Evolutionary conservation across 2,329 filamentous ascomycete genomes (phyloP).

Genomic region (Sclerotinia spermophila): DNA sequence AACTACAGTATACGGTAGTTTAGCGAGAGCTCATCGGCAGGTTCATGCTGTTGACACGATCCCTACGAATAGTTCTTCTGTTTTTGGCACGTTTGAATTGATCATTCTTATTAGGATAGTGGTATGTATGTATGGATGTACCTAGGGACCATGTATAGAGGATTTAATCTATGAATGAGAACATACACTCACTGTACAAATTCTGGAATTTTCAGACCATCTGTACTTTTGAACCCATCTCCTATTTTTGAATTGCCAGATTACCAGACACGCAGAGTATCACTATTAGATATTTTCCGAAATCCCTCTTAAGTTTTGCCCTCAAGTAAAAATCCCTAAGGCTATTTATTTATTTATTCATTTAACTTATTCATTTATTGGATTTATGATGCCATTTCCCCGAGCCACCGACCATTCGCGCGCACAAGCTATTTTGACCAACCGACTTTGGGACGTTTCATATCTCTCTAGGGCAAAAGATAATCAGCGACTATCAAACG

Average conservation of each 20-base stretch:
- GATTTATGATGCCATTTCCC: constrained; percentile 6
- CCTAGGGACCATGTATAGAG: neutral
- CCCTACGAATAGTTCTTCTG: neutral
- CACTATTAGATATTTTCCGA: neutral
- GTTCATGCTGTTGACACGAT: neutral
- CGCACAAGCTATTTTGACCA: neutral
- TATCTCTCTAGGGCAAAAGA: constrained; percentile 3
- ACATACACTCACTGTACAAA: no score
- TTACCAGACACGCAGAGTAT: no score
- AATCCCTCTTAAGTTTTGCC: neutral
- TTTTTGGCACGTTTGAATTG: neutral
- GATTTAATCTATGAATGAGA: neutral
- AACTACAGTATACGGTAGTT: neutral
- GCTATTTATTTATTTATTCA: no score
- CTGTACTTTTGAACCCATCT: neutral
- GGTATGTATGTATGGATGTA: neutral
- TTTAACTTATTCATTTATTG: no score
- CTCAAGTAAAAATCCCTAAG: neutral
- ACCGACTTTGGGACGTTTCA: constrained; percentile 16
- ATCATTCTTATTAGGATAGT: neutral
- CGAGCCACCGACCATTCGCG: neutral
- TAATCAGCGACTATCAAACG: constrained; percentile 14
- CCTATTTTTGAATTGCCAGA: neutral
- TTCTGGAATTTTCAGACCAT: neutral
- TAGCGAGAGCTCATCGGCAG: constrained; percentile 9